Base-by-base conservation (phyloP, 352 stramenopile genomes). In the Pythium rhizo-oryzae region DNA sequence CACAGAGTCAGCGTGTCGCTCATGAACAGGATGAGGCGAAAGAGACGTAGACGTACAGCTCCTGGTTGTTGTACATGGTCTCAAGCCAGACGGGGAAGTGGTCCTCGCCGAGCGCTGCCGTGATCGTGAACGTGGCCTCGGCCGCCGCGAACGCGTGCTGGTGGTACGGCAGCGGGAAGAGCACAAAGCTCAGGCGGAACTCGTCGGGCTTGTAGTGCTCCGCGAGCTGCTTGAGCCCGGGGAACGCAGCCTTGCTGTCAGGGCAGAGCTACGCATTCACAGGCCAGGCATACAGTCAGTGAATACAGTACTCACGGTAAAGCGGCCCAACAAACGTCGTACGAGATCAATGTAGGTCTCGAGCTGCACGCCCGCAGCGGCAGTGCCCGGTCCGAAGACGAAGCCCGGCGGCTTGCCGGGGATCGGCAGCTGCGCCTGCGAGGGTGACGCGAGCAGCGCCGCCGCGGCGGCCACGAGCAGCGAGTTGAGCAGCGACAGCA, bases 301-400 rank as follows among this genome's bases (percentile, higher is more conserved):
- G 35, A 41, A 7, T 7, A 46, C 39, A 15, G 44, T 19, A 16
- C 8, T 47, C 18, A 28, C 13, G 44, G 18, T 5, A 47, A 4
- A 47, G 19, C 6, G 41, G 41, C 4, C 39, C 12, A n/a, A n/a
- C 2, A 7, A 28, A 28, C 8, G 13, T 30, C n/a, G 19, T 67
- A 90, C 84, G 78, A 93, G 63, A 65, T 95, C 85, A 28, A 95
- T 77, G 65, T 92, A 95, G 19, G 84, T 84, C 71, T 95, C 87
- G 54, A 95, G 79, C 67, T 95, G 87, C 47, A 95, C 81, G 25
- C 78, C 74, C 3, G 87, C 87, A 18, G 78, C 66, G 8, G 83
- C 77, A 2, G 57, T 71, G 11, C 87, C 85, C 1, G 78, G 39
- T 18, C 82, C 81, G 25, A 88, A 62, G 2, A 78, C 83, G 55